phyloP scores from a whole-genome alignment of 129 eudicot genomes.

The Pseudognaphalium luteoalbum region DNA sequence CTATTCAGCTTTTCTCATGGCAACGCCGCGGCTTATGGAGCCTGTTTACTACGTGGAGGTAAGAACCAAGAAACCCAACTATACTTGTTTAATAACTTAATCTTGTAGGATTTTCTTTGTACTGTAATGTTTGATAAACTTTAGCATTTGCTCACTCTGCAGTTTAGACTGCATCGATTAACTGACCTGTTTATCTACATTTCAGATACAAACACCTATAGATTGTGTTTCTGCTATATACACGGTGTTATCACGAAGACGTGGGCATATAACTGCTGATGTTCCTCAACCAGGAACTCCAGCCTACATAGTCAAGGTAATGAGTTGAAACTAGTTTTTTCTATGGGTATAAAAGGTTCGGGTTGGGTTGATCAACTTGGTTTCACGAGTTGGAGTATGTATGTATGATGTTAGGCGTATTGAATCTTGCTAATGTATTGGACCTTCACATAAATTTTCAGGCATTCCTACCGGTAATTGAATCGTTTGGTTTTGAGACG shows the following conservation, averaged over 20 bases:
- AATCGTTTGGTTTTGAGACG: conserved; percentile 95
- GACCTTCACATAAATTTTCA: conserved; percentile 24
- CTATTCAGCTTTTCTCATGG: conserved; percentile 96
- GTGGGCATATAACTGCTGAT: conserved; percentile 98
- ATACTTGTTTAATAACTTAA: background rate
- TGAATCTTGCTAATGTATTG: background rate
- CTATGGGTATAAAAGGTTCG: background rate
- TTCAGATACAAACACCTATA: conserved; percentile 97
- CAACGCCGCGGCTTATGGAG: conserved; percentile 99
- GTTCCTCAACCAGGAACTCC: conserved; percentile 99
- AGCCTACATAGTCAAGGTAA: conserved; percentile 94
- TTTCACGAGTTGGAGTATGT: background rate
- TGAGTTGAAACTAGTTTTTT: background rate
- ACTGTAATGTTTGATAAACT: conserved; percentile 6
- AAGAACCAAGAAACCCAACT: conserved; percentile 12
- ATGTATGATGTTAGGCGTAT: background rate
- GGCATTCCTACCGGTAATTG: conserved; percentile 97
- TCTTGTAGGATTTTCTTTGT: background rate
- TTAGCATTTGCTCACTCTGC: background rate
- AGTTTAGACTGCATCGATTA: background rate
- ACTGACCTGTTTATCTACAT: conserved; percentile 7
- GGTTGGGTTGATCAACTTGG: background rate
- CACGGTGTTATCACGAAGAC: conserved; percentile 87
- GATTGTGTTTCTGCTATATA: conserved; percentile 97
- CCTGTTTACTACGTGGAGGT: conserved; percentile 97